Percentiles rank a stretch among this genome's conserved stretches.
These are phyloP conservation scores for Yamadazyma insecticola DNA, from an alignment of 805 yeast genomes.

Conservation along the genomic window DNA sequence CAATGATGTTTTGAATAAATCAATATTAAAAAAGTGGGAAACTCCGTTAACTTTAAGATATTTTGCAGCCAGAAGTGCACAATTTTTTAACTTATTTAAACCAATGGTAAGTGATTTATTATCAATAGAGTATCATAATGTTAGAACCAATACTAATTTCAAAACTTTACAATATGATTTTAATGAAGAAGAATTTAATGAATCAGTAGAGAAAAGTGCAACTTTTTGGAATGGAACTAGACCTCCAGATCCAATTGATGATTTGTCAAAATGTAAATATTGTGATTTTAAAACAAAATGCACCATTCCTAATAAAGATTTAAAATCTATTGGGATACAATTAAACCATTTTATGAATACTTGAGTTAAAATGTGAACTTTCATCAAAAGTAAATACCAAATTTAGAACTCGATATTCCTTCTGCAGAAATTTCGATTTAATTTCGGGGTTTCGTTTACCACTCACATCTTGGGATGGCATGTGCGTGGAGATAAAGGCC, in stretches of 20 bases:
- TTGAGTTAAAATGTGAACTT: not conserved
- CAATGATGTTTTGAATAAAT: conserved; percentile 13
- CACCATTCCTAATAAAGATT: conserved; percentile 15
- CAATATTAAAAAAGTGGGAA: conserved; percentile 43
- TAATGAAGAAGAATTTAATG: conserved; percentile 22
- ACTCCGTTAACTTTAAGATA: conserved; percentile 52
- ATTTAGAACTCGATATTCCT: conserved; percentile 11
- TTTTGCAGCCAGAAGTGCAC: conserved; percentile 52
- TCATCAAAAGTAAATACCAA: not conserved
- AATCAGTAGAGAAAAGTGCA: conserved; percentile 29
- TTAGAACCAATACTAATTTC: conserved; percentile 30
- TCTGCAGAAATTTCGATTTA: conserved; percentile 24
- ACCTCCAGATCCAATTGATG: conserved; percentile 41
- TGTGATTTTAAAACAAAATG: conserved; percentile 47
- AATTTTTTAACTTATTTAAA: conserved; percentile 34
- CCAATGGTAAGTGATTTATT: conserved; percentile 32
- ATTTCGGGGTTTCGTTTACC: conserved; percentile 41
- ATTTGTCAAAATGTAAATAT: conserved; percentile 41
- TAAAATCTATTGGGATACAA: conserved; percentile 6
- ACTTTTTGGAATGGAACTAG: conserved; percentile 59
- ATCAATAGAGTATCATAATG: conserved; percentile 51
- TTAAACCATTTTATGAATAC: conserved; percentile 6
- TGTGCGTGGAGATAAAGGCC: conserved; percentile 33
- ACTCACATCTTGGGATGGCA: conserved; percentile 28
- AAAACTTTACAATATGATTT: conserved; percentile 36